These are phyloP conservation scores for Bipolaris sorokiniana DNA, from an alignment of 2,329 filamentous ascomycete species.

Conservation along the genomic window DNA sequence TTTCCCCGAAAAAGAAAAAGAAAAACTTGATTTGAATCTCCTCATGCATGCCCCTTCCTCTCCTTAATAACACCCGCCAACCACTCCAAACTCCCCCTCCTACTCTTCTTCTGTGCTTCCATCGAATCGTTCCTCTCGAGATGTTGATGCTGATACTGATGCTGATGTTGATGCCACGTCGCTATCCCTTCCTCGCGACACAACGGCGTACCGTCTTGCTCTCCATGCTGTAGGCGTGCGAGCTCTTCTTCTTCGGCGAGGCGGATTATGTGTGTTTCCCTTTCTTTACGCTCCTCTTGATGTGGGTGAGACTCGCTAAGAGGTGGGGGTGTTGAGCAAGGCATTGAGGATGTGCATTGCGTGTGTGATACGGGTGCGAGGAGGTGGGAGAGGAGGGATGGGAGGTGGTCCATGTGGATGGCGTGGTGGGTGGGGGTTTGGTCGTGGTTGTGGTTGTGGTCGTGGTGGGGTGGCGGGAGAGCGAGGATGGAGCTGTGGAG, in stretches of 20 bases:
- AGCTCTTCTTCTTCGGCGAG: conserved; percentile 23
- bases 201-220: conserved; percentile 29
- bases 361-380: conserved; percentile 23
- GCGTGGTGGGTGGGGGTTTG: not conserved
- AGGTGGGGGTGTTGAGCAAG: conserved; percentile 1
- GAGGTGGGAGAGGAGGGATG: conserved; percentile 21
- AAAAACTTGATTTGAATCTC: too few species aligned
- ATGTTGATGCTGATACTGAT: conserved; percentile 8
- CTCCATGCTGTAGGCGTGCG: conserved; percentile 14
- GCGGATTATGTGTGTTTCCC: too few species aligned
- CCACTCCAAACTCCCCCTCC: conserved; percentile 20
- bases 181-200: conserved; percentile 32
- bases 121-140: not conserved
- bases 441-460: not conserved
- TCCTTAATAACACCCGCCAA: conserved; percentile 10
- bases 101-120: conserved; percentile 3
- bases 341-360: conserved; percentile 18
- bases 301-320: not conserved
- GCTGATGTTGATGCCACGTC: conserved; percentile 19
- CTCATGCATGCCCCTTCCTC: too few species aligned
- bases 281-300: not conserved
- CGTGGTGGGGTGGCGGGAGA: not conserved
- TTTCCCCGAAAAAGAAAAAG: too few species aligned
- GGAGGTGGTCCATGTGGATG: conserved; percentile 13
- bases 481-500: conserved; percentile 4